phyloP scores from a whole-genome alignment of 1,284 basidiomycete genomes.

The Puccinia hordei region DNA sequence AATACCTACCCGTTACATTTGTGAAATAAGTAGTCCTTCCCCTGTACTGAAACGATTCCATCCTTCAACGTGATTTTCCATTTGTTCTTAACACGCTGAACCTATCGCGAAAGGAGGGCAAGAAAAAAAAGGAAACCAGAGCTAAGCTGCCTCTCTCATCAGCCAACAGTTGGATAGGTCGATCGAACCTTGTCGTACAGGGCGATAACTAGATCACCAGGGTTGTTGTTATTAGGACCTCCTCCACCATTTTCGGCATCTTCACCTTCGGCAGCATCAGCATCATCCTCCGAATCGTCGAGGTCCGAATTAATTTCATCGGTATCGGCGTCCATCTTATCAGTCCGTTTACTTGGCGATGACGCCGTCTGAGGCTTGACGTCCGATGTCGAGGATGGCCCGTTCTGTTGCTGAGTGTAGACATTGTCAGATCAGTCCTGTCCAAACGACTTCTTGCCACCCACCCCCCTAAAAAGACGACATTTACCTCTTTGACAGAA shows the following conservation, averaged over 20 bases:
- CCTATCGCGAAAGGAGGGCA: conserved; percentile 63
- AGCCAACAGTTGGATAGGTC: background rate
- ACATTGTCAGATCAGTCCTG: background rate
- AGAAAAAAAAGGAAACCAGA: conserved; percentile 6
- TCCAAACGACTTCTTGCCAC: background rate
- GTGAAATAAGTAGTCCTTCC: conserved; percentile 93
- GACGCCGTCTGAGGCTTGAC: conserved; percentile 18
- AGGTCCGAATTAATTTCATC: conserved; percentile 95
- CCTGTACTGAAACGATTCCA: conserved; percentile 95
- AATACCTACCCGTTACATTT: conserved; percentile 71
- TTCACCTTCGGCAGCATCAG: conserved; percentile 72
- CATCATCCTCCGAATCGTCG: conserved; percentile 74
- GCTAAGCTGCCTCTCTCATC: conserved; percentile 21
- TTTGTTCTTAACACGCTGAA: conserved; percentile 97
- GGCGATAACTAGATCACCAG: conserved; percentile 90
- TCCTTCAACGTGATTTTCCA: conserved; percentile 99
- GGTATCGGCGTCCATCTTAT: conserved; percentile 62
- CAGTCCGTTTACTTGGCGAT: conserved; percentile 32
- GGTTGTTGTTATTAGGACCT: conserved; percentile 62
- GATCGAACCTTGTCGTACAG: conserved; percentile 89
- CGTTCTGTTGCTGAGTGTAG: background rate
- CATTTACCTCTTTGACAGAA: conserved; percentile 16
- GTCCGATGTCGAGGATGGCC: conserved; percentile 40
- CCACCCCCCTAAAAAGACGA: background rate
- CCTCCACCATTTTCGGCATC: conserved; percentile 65